Base-by-base conservation (phyloP, 2,329 filamentous ascomycete genomes). In the Neonectria ditissima region DNA sequence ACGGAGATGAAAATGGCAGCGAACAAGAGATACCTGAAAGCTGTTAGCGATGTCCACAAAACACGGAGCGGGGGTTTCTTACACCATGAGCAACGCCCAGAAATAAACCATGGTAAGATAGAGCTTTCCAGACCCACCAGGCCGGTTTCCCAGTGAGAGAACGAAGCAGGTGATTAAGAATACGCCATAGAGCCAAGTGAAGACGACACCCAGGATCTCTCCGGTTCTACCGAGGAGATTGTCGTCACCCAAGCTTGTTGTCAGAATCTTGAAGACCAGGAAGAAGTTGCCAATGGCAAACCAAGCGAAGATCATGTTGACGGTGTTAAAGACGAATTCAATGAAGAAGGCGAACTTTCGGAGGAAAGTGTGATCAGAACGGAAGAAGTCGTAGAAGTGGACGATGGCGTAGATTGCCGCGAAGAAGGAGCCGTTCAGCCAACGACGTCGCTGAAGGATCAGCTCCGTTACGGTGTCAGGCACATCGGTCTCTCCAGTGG, bases 221-320 rank as follows among this genome's bases (percentile, higher is more conserved):
- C 96, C 96, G 10, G 88, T 88, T 5, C 86, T 89, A 52, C 94
- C 93, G 2, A 97, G 86, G 26, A 97, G 85, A 32, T 86, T 79
- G 0, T 81, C 73, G 26, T 87, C 85, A 48, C 93, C 91, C 69
- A 99, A 83, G 74, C 94, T 97, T 11, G 89, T 91, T 1, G 95
- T 98, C 68, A 99, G 83, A 76, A 99, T 98, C 79, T 94, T 94
- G 84, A 99, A 99, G 71, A 99, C 95, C 75, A 99, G 83, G 87
- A 98, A 99, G 86, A 99, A 99, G 82, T 99, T 99, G 76, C 96
- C 92, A 75, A 98, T 96, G 73, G 92, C 93, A 77, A 99, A 98
- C 96, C 96, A 99, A 56, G 96, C 94, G 78, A 98, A 99, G 75
- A 99, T 87, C 93, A 98, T 97, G 84, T 93, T 97, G 80, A 95